A percentile compares a stretch with the other conserved stretches of the same genome.
phyloP scores from a whole-genome alignment of 208 protist species.

The Crithidia expoeki region DNA sequence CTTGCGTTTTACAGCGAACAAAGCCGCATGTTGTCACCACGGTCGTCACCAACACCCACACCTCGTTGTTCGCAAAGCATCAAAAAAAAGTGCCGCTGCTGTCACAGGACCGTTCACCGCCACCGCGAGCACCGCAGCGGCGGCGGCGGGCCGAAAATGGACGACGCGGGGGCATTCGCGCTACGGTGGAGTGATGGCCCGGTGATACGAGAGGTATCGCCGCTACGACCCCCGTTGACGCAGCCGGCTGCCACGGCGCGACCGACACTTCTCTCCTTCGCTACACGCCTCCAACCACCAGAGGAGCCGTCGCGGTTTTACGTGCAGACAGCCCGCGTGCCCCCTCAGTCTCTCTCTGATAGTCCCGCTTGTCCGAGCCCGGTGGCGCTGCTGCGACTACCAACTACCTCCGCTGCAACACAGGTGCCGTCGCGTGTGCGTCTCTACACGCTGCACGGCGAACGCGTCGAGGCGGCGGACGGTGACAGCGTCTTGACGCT shows the following conservation, averaged over 20 bases:
- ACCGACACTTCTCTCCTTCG: constrained; percentile 18
- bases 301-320: constrained; percentile 27
- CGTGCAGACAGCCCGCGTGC: constrained; percentile 16
- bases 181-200: constrained; percentile 6
- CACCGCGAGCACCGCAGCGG: not conserved
- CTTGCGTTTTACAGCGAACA: not conserved
- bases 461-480: constrained; percentile 3
- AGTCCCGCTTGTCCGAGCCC: not conserved
- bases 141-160: no score
- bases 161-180: not conserved
- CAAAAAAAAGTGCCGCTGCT: constrained; percentile 25
- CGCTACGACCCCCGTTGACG: constrained; percentile 9
- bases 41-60: constrained; percentile 6
- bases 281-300: constrained; percentile 35
- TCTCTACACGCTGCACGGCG: constrained; percentile 29
- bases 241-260: constrained; percentile 1
- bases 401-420: not conserved
- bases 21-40: not conserved
- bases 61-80: not conserved
- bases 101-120: constrained; percentile 1
- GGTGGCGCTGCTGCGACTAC: constrained; percentile 14
- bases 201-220: not conserved
- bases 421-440: constrained; percentile 11
- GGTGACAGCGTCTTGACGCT: not conserved
- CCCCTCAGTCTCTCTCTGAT: not conserved